Base-by-base conservation (phyloP, 257 asterid genomes). In the Craterostigma plantagineum region DNA sequence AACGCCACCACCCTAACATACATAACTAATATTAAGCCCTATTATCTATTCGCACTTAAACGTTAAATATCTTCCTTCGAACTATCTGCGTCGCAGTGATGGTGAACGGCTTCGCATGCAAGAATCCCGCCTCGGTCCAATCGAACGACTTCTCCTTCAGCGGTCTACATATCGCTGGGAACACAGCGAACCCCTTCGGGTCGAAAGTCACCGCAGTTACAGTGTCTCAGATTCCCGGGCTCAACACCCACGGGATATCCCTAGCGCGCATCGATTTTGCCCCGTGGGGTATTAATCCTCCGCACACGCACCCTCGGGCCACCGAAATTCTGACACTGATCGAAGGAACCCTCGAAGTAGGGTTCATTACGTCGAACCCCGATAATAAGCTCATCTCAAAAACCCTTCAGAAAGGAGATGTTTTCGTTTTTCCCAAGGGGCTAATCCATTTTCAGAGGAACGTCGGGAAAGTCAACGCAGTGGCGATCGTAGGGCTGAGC, bases 291-390 rank as follows among this genome's bases (percentile, higher is more conserved):
- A 5, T 45, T 4, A 47, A 17, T 23, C 63, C 63, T 14, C 58
- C 30, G 30, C 30, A 23, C 30, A 23, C 30, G 30, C 30, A 23
- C 57, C 63, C 63, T 7, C 58, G 49, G 0, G 53, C 62, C 47
- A 41, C 56, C 7, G 62, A 57, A 34, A 23, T 57, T 4, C 16
- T 57, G 14, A 41, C 49, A 0, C 44, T 58, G 9, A 7, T 51
- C 11, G 57, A 58, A 50, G 63, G 58, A 35, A 41, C 18, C 27
- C 34, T 58, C 27, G 53, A 58, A 15, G 53, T 34, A n/a, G 58
- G 62, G 30, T 51, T 58, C 43, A 39, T 58, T 14, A 55, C 40
- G 0, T 38, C 46, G 8, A 52, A 50, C 44, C 63, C 57, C 3
- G 59, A 54, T 7, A 45, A 46, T 34, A 46, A 14, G n/a, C 41